phyloP scores from a whole-genome alignment of 116 monocot species.

The Papilionanthe hybrid region DNA sequence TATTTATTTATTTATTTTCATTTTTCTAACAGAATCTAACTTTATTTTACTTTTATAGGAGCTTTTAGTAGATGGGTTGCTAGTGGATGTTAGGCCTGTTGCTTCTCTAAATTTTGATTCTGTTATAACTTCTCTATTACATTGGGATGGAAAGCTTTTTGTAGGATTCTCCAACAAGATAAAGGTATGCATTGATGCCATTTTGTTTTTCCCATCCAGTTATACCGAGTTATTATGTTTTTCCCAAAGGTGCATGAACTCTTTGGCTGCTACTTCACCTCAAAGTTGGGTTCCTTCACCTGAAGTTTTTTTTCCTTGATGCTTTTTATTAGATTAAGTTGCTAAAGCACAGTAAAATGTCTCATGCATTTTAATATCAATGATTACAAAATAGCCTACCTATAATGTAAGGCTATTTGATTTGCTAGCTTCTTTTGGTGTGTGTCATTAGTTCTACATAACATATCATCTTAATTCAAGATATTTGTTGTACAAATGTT shows the following conservation, averaged over 20 bases:
- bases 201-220: background rate
- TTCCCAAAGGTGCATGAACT: background rate
- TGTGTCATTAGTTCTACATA: background rate
- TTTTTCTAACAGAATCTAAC: background rate
- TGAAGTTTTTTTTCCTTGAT: background rate
- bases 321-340: background rate
- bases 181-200: conserved; percentile 35
- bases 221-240: background rate
- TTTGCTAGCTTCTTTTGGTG: background rate
- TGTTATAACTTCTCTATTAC: conserved; percentile 52
- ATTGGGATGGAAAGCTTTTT: conserved; percentile 66
- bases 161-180: conserved; percentile 65
- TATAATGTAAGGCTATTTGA: background rate
- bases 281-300: background rate
- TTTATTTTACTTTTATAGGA: conserved; percentile 33
- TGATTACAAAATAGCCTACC: background rate
- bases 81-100: conserved; percentile 41
- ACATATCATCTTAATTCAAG: background rate
- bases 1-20: background rate
- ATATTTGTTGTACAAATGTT: background rate
- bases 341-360: background rate
- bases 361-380: background rate
- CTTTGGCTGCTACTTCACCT: background rate
- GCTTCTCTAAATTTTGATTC: conserved; percentile 61
- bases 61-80: conserved; percentile 40